Base-by-base conservation (phyloP, 148 eudicot genomes). In the Oxyria digyna region DNA sequence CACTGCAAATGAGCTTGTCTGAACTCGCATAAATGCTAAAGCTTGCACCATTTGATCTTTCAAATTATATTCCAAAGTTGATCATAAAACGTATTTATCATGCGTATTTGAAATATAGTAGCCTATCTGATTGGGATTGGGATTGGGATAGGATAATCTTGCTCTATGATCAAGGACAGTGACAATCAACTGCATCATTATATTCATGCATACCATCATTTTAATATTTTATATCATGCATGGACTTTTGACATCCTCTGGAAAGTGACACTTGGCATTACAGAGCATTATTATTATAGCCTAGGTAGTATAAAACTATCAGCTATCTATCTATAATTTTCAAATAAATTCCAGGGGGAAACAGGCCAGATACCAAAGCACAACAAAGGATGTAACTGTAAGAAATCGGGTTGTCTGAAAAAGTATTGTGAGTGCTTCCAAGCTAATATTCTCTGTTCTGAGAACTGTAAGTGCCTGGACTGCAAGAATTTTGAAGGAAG, bases 371-470 rank as follows among this genome's bases (percentile, higher is more conserved):
- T 69, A 43, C 50, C 72, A 50, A 85, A 81, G 41, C 90, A 89
- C 78, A 79, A 84, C 76, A 89, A 85, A 78, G 96, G 96, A 63
- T 89, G 96, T 78, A 76, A 89, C 77, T 87, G 96, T 70, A 89
- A 85, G 74, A 89, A 77, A 75, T 78, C 84, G 24, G 85, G 90
- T 73, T 89, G 96, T 73, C 96, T 89, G 35, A 89, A 89, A 83
- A 89, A 80, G 85, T 89, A 87, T 74, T 89, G 93, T 24, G 96
- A 89, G 78, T 89, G 96, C 79, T 87, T 85, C 76, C 90, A 87
- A 72, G 92, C 90, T 69, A 85, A 84, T 76, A 81, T 87, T 73
- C 78, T 84, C 37, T 89, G 96, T 72, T 87, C 92, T 32, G 90
- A 81, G 31, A 89, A 82, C 71, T 87, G 96, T 68, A 87, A 84